A percentile compares a stretch with the other conserved stretches of the same genome.
Evolutionary conservation across 805 yeast genomes (phyloP).

Genomic region (Ogataea parapolymorpha): DNA sequence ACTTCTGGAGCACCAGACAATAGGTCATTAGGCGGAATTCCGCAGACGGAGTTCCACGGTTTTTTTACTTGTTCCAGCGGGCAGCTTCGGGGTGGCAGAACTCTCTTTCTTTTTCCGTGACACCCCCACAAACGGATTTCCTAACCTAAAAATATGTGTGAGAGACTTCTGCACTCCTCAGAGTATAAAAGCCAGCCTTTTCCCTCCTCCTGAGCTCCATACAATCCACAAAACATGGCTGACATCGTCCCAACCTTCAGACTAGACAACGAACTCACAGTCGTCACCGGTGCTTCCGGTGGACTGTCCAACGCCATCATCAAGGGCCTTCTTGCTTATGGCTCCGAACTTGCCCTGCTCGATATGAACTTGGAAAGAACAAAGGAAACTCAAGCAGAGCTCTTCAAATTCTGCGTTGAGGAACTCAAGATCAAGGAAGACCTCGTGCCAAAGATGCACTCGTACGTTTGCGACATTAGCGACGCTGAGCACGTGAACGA

Average conservation of each 20-base stretch:
- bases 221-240: conserved; percentile 16
- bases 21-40: neutral
- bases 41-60: conserved; percentile 4
- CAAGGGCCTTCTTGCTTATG: conserved; percentile 69
- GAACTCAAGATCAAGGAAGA: conserved; percentile 27
- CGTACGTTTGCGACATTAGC: conserved; percentile 75
- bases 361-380: conserved; percentile 65
- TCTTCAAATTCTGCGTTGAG: conserved; percentile 27
- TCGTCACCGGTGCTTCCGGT: conserved; percentile 81
- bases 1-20: neutral
- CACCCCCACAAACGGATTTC: conserved; percentile 11
- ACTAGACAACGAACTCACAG: conserved; percentile 66
- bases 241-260: conserved; percentile 57
- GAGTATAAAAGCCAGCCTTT: neutral
- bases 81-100: neutral
- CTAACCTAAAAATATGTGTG: neutral
- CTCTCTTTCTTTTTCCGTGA: conserved; percentile 1
- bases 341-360: conserved; percentile 70
- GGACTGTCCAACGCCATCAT: conserved; percentile 66
- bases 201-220: neutral
- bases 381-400: conserved; percentile 50
- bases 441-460: conserved; percentile 41
- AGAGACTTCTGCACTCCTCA: neutral
- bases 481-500: conserved; percentile 57
- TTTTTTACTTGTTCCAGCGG: neutral